A percentile compares a stretch with the other conserved stretches of the same genome.
phyloP scores from a whole-genome alignment of 306 rosid species.

The Abrus pulchellus region DNA sequence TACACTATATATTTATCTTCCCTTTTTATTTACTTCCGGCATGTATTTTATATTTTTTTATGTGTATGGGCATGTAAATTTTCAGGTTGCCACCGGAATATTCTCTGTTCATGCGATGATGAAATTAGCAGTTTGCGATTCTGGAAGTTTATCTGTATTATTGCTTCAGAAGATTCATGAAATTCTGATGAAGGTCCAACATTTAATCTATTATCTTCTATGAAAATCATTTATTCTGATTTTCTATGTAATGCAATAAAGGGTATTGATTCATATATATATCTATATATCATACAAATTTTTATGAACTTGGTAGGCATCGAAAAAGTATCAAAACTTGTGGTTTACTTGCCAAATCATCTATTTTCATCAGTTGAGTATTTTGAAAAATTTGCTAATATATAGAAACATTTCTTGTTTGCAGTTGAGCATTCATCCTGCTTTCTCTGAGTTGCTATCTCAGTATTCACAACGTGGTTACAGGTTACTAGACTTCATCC shows the following conservation, averaged over 20 bases:
- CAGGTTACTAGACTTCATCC: slow-evolving; percentile 66
- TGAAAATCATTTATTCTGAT: slow-evolving; percentile 24
- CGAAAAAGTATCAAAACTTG: slow-evolving; percentile 20
- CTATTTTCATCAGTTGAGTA: slow-evolving; percentile 32
- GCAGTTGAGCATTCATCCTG: slow-evolving; percentile 87
- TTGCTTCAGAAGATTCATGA: slow-evolving; percentile 73
- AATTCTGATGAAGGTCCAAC: slow-evolving; percentile 67
- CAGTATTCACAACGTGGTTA: slow-evolving; percentile 84
- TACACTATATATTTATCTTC: slow-evolving; percentile 30
- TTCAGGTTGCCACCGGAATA: slow-evolving; percentile 83
- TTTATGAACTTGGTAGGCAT: slow-evolving; percentile 26
- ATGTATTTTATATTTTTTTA: not conserved
- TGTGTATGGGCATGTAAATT: slow-evolving; percentile 38
- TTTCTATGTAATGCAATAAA: slow-evolving; percentile 22
- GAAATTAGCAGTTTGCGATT: slow-evolving; percentile 64
- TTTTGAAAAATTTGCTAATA: slow-evolving; percentile 41
- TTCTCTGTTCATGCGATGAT: slow-evolving; percentile 79
- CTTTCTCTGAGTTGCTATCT: slow-evolving; percentile 76
- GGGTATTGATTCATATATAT: slow-evolving; percentile 14
- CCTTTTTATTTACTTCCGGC: not conserved
- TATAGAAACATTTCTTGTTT: slow-evolving; percentile 45
- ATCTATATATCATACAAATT: slow-evolving; percentile 12
- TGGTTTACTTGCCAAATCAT: slow-evolving; percentile 7
- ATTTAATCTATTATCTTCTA: slow-evolving; percentile 31
- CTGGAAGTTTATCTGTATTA: slow-evolving; percentile 84